These are phyloP conservation scores for Aspergillus panamensis DNA, from an alignment of 495 filamentous ascomycete species.

Conservation along the genomic window DNA sequence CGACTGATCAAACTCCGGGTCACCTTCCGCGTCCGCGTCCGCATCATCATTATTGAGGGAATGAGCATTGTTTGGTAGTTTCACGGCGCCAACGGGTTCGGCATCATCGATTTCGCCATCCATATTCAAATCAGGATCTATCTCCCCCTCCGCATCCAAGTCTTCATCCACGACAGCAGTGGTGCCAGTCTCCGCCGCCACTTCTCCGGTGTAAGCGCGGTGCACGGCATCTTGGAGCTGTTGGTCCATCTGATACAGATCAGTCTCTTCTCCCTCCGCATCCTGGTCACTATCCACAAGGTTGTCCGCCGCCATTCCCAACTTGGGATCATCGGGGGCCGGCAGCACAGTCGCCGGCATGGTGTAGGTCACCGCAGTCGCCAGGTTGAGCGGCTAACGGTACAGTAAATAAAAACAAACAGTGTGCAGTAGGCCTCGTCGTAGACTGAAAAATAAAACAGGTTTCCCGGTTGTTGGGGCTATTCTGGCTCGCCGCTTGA, in stretches of 20 bases:
- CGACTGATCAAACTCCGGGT: slow-evolving; percentile 39
- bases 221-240: slow-evolving; percentile 49
- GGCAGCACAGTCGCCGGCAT: slow-evolving; percentile 51
- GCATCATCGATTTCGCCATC: slow-evolving; percentile 45
- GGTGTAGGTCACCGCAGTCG: slow-evolving; percentile 41
- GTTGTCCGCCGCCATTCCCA: slow-evolving; percentile 32
- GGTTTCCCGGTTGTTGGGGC: slow-evolving; percentile 20
- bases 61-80: slow-evolving; percentile 53
- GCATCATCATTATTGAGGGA: slow-evolving; percentile 43
- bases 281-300: slow-evolving; percentile 50
- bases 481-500: slow-evolving; percentile 22
- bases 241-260: slow-evolving; percentile 47
- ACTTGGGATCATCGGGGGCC: slow-evolving; percentile 38
- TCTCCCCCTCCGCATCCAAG: slow-evolving; percentile 33
- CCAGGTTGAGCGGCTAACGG: slow-evolving; percentile 37
- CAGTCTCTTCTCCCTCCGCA: slow-evolving; percentile 51
- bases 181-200: slow-evolving; percentile 40
- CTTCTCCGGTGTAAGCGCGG: slow-evolving; percentile 51
- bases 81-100: slow-evolving; percentile 74
- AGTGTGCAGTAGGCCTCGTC: slow-evolving; percentile 3
- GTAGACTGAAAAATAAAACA: slow-evolving; percentile 4
- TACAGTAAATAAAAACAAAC: slow-evolving; percentile 7
- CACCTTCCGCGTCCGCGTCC: slow-evolving; percentile 44
- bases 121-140: slow-evolving; percentile 18
- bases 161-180: slow-evolving; percentile 27